Evolutionary conservation across 2,329 filamentous ascomycete genomes (phyloP).

Genomic region (Nemania bipapillata): DNA sequence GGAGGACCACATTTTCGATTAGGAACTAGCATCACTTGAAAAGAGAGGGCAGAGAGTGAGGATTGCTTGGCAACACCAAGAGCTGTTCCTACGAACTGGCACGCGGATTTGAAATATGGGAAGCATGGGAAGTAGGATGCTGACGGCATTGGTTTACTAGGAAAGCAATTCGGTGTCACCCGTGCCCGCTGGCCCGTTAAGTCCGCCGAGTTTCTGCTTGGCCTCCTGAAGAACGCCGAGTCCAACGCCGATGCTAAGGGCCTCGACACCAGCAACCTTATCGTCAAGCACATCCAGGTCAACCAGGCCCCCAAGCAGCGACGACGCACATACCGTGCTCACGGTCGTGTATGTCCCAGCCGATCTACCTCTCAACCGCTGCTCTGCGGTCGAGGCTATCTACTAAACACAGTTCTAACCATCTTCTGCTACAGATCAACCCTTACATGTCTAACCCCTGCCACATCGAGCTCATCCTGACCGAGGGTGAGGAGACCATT

Average conservation of each 20-base stretch:
- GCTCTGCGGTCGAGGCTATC: neutral
- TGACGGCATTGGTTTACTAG: conserved; percentile 60
- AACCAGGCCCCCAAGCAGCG: conserved; percentile 99
- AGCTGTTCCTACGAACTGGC: conserved; percentile 22
- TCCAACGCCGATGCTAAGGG: conserved; percentile 97
- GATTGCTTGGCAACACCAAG: conserved; percentile 2
- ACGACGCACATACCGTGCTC: conserved; percentile 98
- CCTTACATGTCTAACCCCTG: conserved; percentile 99
- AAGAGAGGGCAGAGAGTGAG: conserved; percentile 3
- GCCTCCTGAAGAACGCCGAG: conserved; percentile 96
- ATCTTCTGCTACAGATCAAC: conserved; percentile 81
- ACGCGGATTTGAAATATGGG: neutral
- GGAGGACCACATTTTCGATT: neutral
- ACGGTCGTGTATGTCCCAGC: conserved; percentile 89
- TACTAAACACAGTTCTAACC: conserved; percentile 20
- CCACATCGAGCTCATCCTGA: conserved; percentile 99
- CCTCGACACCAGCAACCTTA: conserved; percentile 94
- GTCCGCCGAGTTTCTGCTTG: conserved; percentile 97
- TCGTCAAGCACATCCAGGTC: conserved; percentile 99
- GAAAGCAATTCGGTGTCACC: conserved; percentile 98
- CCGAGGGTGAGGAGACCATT: conserved; percentile 95
- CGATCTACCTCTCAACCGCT: neutral
- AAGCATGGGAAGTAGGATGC: conserved; percentile 24
- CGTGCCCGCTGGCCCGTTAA: conserved; percentile 99
- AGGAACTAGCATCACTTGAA: neutral